These are phyloP conservation scores for Ophiosphaerella korrae DNA, from an alignment of 2,329 filamentous ascomycete species.

Conservation along the genomic window DNA sequence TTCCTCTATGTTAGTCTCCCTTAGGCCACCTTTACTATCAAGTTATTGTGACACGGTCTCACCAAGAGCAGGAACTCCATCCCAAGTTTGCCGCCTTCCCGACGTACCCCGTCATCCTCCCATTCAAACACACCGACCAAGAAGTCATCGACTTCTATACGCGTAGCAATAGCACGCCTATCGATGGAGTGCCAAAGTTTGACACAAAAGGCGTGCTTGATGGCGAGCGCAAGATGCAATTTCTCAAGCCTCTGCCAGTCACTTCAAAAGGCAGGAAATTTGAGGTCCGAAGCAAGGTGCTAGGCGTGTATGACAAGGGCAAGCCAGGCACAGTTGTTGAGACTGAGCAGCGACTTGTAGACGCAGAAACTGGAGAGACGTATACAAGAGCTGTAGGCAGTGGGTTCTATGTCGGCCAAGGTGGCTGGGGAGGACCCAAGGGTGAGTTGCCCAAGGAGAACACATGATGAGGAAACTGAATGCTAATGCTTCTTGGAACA, in stretches of 20 bases:
- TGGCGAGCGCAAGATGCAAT: slow-evolving; percentile 79
- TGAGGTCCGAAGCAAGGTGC: slow-evolving; percentile 75
- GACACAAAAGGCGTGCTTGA: slow-evolving; percentile 78
- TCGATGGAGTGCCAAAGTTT: slow-evolving; percentile 77
- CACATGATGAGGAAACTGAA: not conserved
- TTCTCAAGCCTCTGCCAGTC: slow-evolving; percentile 76
- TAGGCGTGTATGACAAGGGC: slow-evolving; percentile 91
- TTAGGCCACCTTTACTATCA: too few species aligned
- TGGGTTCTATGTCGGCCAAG: slow-evolving; percentile 80
- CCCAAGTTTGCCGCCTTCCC: slow-evolving; percentile 87
- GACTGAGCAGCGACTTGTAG: slow-evolving; percentile 76
- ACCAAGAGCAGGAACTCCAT: slow-evolving; percentile 73
- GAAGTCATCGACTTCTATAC: slow-evolving; percentile 88
- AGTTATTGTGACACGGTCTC: too few species aligned
- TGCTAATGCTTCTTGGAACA: slow-evolving; percentile 12
- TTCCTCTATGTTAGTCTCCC: slow-evolving; percentile 76
- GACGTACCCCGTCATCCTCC: slow-evolving; percentile 82
- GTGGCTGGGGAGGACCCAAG: slow-evolving; percentile 88
- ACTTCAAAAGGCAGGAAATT: slow-evolving; percentile 74
- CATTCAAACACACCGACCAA: slow-evolving; percentile 77
- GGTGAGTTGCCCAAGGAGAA: slow-evolving; percentile 53
- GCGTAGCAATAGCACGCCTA: slow-evolving; percentile 66
- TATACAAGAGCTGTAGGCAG: slow-evolving; percentile 73
- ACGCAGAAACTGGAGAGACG: slow-evolving; percentile 69
- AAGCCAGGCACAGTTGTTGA: slow-evolving; percentile 82